Conservation (phyloP, 768 basidiomycete species). For the Mycena rosella region DNA sequence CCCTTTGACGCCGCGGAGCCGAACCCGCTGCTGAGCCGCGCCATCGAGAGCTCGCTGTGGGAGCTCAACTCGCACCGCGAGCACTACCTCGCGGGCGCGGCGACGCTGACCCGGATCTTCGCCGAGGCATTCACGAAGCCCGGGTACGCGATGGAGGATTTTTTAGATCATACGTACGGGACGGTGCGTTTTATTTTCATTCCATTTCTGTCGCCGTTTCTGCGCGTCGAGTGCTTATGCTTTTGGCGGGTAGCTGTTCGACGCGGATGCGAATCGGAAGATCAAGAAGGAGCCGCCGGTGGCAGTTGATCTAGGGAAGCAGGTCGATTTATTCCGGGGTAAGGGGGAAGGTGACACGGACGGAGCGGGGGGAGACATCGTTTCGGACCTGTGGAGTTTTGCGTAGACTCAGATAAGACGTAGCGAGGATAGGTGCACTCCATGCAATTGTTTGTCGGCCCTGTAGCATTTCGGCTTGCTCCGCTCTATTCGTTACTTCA, state of each 20-base stretch:
- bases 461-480: too few species aligned
- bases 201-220: too few species aligned
- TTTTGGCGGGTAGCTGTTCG: conserved; percentile 73
- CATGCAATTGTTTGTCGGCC: too few species aligned
- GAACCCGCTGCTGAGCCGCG: conserved; percentile 83
- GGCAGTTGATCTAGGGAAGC: conserved; percentile 56
- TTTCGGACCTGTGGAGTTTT: conserved; percentile 65
- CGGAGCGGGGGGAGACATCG: conserved; percentile 47
- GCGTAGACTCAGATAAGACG: not conserved
- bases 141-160: conserved; percentile 92
- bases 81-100: conserved; percentile 91
- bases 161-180: conserved; percentile 92
- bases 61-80: conserved; percentile 83
- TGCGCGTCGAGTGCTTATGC: conserved; percentile 10
- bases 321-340: conserved; percentile 44
- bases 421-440: too few species aligned
- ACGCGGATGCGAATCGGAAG: conserved; percentile 83
- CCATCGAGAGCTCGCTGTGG: conserved; percentile 92
- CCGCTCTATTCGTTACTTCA: too few species aligned
- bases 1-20: conserved; percentile 76
- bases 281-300: conserved; percentile 85
- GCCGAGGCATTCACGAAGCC: conserved; percentile 96
- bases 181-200: conserved; percentile 75
- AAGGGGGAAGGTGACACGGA: too few species aligned
- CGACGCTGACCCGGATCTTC: conserved; percentile 89